Conservation (phyloP, 345 rosid species). For the Eucalyptus cloeziana region DNA sequence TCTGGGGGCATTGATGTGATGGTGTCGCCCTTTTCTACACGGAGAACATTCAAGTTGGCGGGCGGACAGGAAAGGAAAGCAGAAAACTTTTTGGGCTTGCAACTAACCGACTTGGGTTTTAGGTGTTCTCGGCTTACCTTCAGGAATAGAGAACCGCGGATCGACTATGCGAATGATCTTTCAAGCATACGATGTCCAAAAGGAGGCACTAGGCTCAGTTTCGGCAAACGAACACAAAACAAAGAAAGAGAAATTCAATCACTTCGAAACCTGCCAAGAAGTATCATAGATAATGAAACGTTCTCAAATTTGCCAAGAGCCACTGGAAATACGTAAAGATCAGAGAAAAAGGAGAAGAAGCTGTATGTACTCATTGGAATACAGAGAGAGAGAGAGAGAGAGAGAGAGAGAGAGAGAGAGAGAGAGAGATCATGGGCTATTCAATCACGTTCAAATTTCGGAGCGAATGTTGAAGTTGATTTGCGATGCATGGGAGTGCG, state of each 20-base stretch:
- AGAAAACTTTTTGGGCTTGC: not conserved
- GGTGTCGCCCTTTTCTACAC: not conserved
- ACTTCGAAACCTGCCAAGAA: not conserved
- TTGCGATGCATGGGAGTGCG: not conserved
- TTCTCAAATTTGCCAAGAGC: not conserved
- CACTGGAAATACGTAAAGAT: not conserved
- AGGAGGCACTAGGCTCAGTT: not conserved
- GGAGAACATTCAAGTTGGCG: not conserved
- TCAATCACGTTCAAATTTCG: not conserved
- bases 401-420: not conserved
- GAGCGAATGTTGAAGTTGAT: not conserved
- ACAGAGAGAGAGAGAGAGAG: no score
- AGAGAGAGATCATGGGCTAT: not conserved
- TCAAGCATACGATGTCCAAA: not conserved
- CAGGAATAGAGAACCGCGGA: not conserved
- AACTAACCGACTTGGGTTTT: not conserved
- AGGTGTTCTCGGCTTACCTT: not conserved
- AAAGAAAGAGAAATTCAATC: not conserved
- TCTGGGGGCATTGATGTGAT: not conserved
- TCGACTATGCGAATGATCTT: not conserved
- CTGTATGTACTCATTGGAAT: not conserved
- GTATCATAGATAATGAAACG: not conserved
- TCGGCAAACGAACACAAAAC: not conserved
- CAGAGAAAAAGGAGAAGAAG: not conserved
- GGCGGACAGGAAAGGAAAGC: not conserved